Percentiles rank a stretch among this genome's conserved stretches.
Evolutionary conservation across 2,329 filamentous ascomycete species (phyloP).

Genomic region (Ceratocystis lukuohia): DNA sequence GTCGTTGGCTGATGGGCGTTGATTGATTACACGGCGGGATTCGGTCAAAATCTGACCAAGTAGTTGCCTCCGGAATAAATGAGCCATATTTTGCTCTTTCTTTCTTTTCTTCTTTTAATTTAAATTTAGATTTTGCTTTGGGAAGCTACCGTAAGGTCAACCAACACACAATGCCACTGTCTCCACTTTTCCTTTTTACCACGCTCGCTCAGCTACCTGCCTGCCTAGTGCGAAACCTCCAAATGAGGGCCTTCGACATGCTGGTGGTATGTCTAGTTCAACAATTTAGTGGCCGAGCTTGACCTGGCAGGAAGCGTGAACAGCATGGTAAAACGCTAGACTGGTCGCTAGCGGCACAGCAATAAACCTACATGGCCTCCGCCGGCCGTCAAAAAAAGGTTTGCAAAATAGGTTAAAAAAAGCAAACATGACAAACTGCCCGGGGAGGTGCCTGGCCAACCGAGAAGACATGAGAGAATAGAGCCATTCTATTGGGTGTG

Average conservation of each 20-base stretch:
- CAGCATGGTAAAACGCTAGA: slow-evolving; percentile 1
- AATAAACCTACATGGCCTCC: neutral
- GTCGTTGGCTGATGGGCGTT: neutral
- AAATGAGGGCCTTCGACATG: neutral
- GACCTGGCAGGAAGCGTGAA: neutral
- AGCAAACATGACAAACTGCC: neutral
- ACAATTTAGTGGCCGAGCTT: neutral
- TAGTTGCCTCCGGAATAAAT: neutral
- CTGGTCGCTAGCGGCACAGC: neutral
- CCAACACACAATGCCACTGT: neutral
- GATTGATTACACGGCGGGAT: neutral
- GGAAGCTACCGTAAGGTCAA: neutral
- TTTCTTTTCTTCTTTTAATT: neutral
- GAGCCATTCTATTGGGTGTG: neutral
- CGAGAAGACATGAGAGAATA: neutral
- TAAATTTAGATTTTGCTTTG: neutral
- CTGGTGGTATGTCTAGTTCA: too few species aligned
- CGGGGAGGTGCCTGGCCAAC: neutral
- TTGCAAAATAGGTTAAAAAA: neutral
- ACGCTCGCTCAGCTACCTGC: neutral
- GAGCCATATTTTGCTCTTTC: neutral
- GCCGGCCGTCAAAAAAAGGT: neutral
- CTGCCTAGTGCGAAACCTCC: neutral
- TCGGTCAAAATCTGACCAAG: neutral
- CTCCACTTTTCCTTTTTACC: neutral